Evolutionary conservation across 23 red algal species (phyloP).

Genomic region (Cyanidium caldarium): DNA sequence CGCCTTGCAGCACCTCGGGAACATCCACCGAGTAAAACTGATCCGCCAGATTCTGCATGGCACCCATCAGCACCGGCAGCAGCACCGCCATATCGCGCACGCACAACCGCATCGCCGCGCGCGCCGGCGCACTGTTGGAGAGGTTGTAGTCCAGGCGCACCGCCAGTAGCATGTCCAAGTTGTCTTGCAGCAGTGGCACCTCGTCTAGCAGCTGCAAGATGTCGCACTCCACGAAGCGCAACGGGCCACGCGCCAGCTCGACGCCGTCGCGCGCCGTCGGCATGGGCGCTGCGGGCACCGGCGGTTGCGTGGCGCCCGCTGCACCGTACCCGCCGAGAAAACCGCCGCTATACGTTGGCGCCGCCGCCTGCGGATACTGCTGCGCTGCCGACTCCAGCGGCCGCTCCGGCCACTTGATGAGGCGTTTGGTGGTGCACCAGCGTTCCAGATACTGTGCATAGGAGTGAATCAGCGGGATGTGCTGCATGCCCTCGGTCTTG

Average conservation of each 20-base stretch:
- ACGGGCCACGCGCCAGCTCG: not conserved
- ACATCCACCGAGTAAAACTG: not conserved
- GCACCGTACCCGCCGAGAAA: too few species aligned
- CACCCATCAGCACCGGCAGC: not conserved
- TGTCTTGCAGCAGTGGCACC: not conserved
- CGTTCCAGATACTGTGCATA: slow-evolving; percentile 68
- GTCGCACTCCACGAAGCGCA: slow-evolving; percentile 8
- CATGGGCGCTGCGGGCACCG: not conserved
- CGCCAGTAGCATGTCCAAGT: not conserved
- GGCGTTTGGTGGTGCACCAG: slow-evolving; percentile 70
- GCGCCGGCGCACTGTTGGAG: not conserved
- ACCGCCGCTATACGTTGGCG: too few species aligned
- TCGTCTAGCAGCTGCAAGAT: slow-evolving; percentile 12
- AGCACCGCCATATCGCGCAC: not conserved
- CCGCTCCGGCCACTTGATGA: slow-evolving; percentile 39
- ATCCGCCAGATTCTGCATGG: not conserved
- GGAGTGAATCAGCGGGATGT: slow-evolving; percentile 51
- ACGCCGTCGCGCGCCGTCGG: not conserved
- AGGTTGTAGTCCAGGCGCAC: not conserved
- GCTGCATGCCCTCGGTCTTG: slow-evolving; percentile 24
- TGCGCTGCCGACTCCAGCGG: not conserved
- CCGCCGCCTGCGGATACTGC: not conserved
- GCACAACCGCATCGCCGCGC: not conserved
- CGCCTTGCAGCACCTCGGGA: not conserved
- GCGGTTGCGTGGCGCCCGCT: not conserved